Conservation (phyloP, 2,329 filamentous ascomycete genomes). For the Plenodomus biglobosus region DNA sequence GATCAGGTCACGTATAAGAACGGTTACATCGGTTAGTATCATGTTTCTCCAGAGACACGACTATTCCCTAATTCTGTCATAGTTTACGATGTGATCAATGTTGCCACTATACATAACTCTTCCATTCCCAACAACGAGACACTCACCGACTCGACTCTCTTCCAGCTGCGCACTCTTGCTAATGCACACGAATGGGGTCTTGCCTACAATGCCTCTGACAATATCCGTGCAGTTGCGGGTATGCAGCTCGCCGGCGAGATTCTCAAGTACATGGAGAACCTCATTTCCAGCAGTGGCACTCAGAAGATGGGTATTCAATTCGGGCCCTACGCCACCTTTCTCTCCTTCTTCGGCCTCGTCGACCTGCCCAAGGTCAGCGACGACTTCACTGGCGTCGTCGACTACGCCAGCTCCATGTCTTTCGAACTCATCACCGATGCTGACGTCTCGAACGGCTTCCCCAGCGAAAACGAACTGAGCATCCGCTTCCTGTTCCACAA, state of each 20-base stretch:
- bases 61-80: slow-evolving; percentile 1
- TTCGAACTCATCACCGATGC: slow-evolving; percentile 68
- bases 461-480: slow-evolving; percentile 53
- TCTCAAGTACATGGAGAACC: slow-evolving; percentile 49
- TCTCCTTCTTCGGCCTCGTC: slow-evolving; percentile 63
- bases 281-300: slow-evolving; percentile 41
- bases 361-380: slow-evolving; percentile 53
- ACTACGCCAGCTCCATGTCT: slow-evolving; percentile 79
- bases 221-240: slow-evolving; percentile 50
- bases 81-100: slow-evolving; percentile 65
- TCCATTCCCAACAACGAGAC: slow-evolving; percentile 58
- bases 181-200: slow-evolving; percentile 79
- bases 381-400: slow-evolving; percentile 75
- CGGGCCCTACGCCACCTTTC: slow-evolving; percentile 63
- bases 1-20: slow-evolving; percentile 60
- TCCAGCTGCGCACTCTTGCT: slow-evolving; percentile 71
- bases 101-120: slow-evolving; percentile 64
- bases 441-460: slow-evolving; percentile 48
- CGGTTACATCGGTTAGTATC: slow-evolving; percentile 61
- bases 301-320: slow-evolving; percentile 58
- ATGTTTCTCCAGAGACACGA: neutral
- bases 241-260: slow-evolving; percentile 53
- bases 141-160: slow-evolving; percentile 63
- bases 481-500: slow-evolving; percentile 67
- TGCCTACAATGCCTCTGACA: slow-evolving; percentile 68